phyloP scores from a whole-genome alignment of 352 stramenopile species.

The Globisporangium alternatum region DNA sequence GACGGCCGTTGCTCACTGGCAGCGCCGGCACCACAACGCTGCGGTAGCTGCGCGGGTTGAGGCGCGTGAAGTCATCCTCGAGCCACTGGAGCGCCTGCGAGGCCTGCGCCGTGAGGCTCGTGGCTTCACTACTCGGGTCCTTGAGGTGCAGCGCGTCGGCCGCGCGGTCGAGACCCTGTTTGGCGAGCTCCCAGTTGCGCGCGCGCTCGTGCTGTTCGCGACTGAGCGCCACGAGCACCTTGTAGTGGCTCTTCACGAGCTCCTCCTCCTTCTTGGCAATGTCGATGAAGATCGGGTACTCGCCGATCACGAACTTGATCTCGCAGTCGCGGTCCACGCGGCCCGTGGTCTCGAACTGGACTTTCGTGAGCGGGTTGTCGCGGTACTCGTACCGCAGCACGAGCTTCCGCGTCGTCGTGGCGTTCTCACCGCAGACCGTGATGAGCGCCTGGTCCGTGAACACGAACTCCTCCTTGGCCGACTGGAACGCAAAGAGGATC shows the following conservation, averaged over 20 bases:
- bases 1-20: not conserved
- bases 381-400: constrained; percentile 42
- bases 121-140: constrained; percentile 9
- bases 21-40: constrained; percentile 21
- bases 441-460: constrained; percentile 65
- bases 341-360: constrained; percentile 54
- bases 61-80: constrained; percentile 25
- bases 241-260: constrained; percentile 48
- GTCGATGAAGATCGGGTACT: constrained; percentile 41
- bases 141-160: constrained; percentile 36
- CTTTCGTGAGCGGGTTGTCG: constrained; percentile 26
- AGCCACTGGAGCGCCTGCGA: constrained; percentile 26
- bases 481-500: constrained; percentile 53
- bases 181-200: constrained; percentile 33
- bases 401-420: constrained; percentile 50
- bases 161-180: constrained; percentile 26
- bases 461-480: constrained; percentile 55
- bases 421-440: constrained; percentile 29
- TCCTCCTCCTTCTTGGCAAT: constrained; percentile 49
- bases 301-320: constrained; percentile 59
- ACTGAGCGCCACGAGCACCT: constrained; percentile 37
- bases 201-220: constrained; percentile 37
- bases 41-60: constrained; percentile 37
- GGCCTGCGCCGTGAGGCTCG: constrained; percentile 27
- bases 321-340: constrained; percentile 59